Base-by-base conservation (phyloP, 2,329 filamentous ascomycete species). In the Thermothelomyces thermophilus region DNA sequence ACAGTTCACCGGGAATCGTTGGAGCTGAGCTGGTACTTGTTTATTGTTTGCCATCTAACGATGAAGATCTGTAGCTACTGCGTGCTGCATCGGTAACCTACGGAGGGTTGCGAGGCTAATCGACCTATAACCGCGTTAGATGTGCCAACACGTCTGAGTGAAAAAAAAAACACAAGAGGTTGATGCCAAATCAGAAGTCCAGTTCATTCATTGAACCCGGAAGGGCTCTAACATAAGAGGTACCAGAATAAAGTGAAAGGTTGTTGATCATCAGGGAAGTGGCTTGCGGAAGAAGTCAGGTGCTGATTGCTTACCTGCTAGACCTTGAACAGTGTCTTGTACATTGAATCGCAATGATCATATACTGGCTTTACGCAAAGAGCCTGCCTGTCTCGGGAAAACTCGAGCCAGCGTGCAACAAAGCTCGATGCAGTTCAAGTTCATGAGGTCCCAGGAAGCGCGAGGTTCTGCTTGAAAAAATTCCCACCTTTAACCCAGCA, bases 191-290 rank as follows among this genome's bases (percentile, higher is more conserved):
- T 63, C 86, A 90, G 86, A 90, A 88, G 86, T 89, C 84, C 84
- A 74, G 73, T 86, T 75, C 80, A 86, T 87, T 88, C 86, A 90
- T 87, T 70, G 83, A 76, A 72, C 66, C 71, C 74, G 65, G 68
- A 73, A 73, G 60, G 64, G 64, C 76, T 75, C 82, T 93, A 84
- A 87, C 81, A 89, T 89, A 93, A 95, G 90, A 95, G 90, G 89
- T 95, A 90, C 89, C 89, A 95, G 87, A 94, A 90, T 85, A 74
- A 70, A 71, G 67, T 70, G 67, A 73, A 75, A 74, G 44, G 30
- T 19, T 36, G 72, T 75, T 64, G 82, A 78, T 91, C 87, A 90
- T 91, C 87, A 89, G 79, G 61, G 63, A 62, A 66, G 60, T 57
- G 52, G 52, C 58, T 7, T n/a, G 53, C 5, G 40, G 48, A 41